Evolutionary conservation across 2,329 filamentous ascomycete genomes (phyloP), one percentile per base, ranked within the genome.

Genomic region (Gaeumannomyces sp.): DNA sequence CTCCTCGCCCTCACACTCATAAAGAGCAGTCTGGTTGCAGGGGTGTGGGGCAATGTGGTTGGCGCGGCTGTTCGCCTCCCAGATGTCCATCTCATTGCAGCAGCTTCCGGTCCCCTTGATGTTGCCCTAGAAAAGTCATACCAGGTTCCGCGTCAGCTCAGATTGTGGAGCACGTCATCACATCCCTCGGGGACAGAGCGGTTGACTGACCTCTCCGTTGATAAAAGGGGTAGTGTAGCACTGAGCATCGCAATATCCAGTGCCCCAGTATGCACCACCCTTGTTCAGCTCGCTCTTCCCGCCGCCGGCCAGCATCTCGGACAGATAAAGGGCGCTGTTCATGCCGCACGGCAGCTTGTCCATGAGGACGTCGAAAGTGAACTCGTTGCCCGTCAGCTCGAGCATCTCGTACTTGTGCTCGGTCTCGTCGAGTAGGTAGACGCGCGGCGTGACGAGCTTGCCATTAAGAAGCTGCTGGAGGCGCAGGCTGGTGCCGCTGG

Each of bases 201-300:
- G 61, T 5, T 14, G 38, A 64, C 74, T 70, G 71, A 80, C 80
- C 68, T 78, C 70, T 38, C 82, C 82, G 66, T 80, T 80, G 69
- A 84, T 83, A 67, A 85, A 84, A 0, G 74, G 73, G 29, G 57
- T 72, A 63, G 83, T 83, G 56, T 77, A 79, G 71, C 84, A 87
- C 72, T 87, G 84, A 1, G 84, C 81, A 70, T 87, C 84, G 64
- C 86, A 89, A 75, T 89, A 89, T 5, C 87, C 87, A 2, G 83
- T 85, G 57, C 86, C 86, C 66, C 85, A 86, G 63, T 79, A 77
- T 3, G 86, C 84, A 65, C 87, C 86, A 31, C 81, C 85, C 64
- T 80, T 79, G 75, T 85, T 86, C 64, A 74, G 78, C 0, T 78
- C 71, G 70, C 81, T 84, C 69, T 80, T 67, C 38, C 86, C 88